phyloP scores from a whole-genome alignment of 1,284 basidiomycete genomes.

The Melampsora americana region DNA sequence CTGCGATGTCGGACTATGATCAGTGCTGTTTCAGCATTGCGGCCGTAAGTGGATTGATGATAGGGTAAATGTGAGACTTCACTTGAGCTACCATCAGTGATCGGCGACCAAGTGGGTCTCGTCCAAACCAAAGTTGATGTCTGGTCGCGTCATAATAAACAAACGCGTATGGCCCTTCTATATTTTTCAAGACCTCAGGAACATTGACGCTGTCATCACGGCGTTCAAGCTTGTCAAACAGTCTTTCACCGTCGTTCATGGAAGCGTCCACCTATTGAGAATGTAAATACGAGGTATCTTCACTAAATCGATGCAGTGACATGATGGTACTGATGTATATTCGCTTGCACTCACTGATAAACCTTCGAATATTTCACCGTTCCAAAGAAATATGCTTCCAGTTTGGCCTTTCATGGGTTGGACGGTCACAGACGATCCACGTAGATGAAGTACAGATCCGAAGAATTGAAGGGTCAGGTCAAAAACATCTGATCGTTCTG shows the following conservation, averaged over 20 bases:
- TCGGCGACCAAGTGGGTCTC: constrained; percentile 86
- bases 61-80: constrained; percentile 54
- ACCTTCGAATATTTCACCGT: constrained; percentile 52
- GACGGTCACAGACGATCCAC: constrained; percentile 14
- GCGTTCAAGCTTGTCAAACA: constrained; percentile 62
- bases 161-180: constrained; percentile 81
- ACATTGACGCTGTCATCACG: constrained; percentile 57
- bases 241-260: constrained; percentile 74
- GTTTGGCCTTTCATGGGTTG: constrained; percentile 24
- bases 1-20: neutral
- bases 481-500: neutral
- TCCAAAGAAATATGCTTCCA: constrained; percentile 48
- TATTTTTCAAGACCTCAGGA: constrained; percentile 60
- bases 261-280: constrained; percentile 53
- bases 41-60: constrained; percentile 23
- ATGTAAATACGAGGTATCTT: neutral
- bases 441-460: constrained; percentile 44
- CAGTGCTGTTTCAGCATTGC: neutral
- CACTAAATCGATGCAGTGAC: neutral
- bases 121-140: constrained; percentile 66
- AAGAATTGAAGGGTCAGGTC: constrained; percentile 21
- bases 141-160: constrained; percentile 55
- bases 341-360: constrained; percentile 46
- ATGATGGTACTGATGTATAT: neutral
- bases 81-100: constrained; percentile 73